Conservation (phyloP, 2,329 filamentous ascomycete species). For the Fusarium sp. region DNA sequence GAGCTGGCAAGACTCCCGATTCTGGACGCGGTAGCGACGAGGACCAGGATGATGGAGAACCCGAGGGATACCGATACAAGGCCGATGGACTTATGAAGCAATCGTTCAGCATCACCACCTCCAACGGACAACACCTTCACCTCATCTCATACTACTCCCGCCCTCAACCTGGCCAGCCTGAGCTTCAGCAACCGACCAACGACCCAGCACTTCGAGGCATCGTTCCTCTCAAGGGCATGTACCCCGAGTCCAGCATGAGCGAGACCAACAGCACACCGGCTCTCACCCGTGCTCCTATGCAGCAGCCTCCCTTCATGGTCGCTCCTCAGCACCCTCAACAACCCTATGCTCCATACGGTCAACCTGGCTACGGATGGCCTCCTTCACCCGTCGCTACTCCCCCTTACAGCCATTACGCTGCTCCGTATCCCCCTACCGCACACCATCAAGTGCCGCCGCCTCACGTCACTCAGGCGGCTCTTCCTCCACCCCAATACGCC, state of each 20-base stretch:
- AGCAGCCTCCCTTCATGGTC: constrained; percentile 54
- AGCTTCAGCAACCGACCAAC: constrained; percentile 82
- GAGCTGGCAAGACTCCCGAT: constrained; percentile 83
- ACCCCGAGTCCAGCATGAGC: constrained; percentile 93
- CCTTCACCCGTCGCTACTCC: constrained; percentile 68
- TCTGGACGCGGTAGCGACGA: constrained; percentile 85
- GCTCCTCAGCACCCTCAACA: constrained; percentile 50
- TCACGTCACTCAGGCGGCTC: constrained; percentile 44
- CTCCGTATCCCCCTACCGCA: constrained; percentile 50
- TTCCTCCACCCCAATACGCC: constrained; percentile 44
- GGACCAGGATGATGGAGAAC: constrained; percentile 85
- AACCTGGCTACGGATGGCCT: constrained; percentile 64
- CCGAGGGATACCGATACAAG: constrained; percentile 94
- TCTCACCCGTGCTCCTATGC: constrained; percentile 81
- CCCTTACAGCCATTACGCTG: constrained; percentile 62
- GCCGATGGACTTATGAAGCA: constrained; percentile 99
- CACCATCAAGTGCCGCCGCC: constrained; percentile 47
- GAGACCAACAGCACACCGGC: constrained; percentile 85
- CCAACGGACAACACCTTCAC: constrained; percentile 88
- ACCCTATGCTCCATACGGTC: constrained; percentile 54
- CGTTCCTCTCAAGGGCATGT: constrained; percentile 91
- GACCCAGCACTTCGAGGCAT: constrained; percentile 86
- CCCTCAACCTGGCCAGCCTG: constrained; percentile 77
- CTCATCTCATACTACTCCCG: constrained; percentile 97
- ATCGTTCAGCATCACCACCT: constrained; percentile 98